Base-by-base conservation (phyloP, 1,139 yeast species). In the Pichia sp. region DNA sequence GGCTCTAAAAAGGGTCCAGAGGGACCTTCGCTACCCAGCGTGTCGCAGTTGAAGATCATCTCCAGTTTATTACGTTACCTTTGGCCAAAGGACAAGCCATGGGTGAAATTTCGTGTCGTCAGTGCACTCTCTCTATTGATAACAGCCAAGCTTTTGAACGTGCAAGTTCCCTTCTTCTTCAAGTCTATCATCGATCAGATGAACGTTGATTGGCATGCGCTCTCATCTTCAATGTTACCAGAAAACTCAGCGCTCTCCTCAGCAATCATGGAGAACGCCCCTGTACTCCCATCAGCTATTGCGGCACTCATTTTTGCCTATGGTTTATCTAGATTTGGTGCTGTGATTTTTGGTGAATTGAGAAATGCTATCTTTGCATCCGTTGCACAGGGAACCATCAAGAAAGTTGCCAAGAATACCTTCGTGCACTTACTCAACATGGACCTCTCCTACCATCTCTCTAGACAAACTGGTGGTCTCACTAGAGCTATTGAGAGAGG, bases 401-500 rank as follows among this genome's bases (percentile, higher is more conserved):
- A 88, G 51, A 71, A 81, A 40, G 97, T 91, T 22, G 96, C 98
- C 1, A 67, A 80, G 30, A 85, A 83, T 53, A 88, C 96, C 0
- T 91, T 91, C 58, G 69, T 66, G 33, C 97, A 88, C 58, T 64
- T 91, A 40, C 68, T 91, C 56, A 77, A 77, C 49, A 69, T 91
- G 61, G 99, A 91, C 60, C 64, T 88, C 35, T 85, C 87, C 15
- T 91, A 91, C 70, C 98, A 91, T 59, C 62, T 91, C 35, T 72
- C 93, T 8, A 69, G 88, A 49, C 97, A 93, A 57, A 93, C 98
- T 0, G 99, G 99, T 48, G 97, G 96, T 0, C 63, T 91, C 31
- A 91, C 96, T 0, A 67, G 98, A 44, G 97, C 98, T 1, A 91
- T 91, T 51, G 99, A 91, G 54, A 69, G 98, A 49, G 99, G 99